Conservation (phyloP, 768 basidiomycete genomes). For the Suillus subalutaceus region DNA sequence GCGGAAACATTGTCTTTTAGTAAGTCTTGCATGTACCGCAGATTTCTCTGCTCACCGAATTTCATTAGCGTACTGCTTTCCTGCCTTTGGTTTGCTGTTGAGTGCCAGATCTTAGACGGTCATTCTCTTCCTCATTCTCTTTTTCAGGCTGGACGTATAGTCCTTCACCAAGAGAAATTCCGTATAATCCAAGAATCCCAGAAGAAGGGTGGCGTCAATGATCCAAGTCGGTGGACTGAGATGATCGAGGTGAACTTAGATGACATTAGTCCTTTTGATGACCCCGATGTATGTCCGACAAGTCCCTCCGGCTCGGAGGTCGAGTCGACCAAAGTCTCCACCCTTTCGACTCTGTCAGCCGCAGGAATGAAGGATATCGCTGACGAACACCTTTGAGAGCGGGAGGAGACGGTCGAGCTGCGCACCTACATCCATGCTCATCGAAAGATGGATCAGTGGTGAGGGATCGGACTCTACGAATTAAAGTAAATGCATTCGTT, state of each 20-base stretch:
- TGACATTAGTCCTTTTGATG: background rate
- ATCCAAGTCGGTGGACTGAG: background rate
- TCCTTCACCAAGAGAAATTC: background rate
- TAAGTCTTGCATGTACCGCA: slow-evolving; percentile 11
- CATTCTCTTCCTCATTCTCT: background rate
- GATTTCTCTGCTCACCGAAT: background rate
- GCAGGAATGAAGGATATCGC: background rate
- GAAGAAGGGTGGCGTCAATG: no score
- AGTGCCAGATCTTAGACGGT: background rate
- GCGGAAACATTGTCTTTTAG: slow-evolving; percentile 26
- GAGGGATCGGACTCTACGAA: background rate
- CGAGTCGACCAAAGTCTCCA: background rate
- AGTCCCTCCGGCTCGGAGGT: background rate
- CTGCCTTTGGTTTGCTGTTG: slow-evolving; percentile 6
- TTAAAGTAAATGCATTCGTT: background rate
- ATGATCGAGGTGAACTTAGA: background rate
- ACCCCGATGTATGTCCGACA: background rate
- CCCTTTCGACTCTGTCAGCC: background rate
- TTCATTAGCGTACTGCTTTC: background rate
- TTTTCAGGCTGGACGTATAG: background rate
- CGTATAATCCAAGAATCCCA: background rate
- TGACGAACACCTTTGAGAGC: background rate
- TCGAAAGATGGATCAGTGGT: background rate
- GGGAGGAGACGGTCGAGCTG: background rate
- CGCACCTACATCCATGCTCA: background rate